Evolutionary conservation across 2,329 filamentous ascomycete species (phyloP).

Genomic region (Nigrospora osmanthi): DNA sequence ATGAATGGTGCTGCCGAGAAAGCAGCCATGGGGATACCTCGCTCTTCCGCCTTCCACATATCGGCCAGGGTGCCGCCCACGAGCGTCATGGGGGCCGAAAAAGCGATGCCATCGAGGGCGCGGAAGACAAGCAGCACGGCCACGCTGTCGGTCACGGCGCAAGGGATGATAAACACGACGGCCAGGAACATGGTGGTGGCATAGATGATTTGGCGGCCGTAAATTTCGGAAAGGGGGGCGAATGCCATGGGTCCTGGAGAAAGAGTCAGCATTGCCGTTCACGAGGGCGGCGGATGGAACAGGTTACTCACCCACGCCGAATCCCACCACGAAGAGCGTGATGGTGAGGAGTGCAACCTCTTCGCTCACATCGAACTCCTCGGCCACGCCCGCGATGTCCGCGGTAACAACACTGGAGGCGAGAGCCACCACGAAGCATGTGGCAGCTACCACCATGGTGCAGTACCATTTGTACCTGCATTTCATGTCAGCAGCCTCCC

Average conservation of each 20-base stretch:
- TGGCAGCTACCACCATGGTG: slow-evolving; percentile 75
- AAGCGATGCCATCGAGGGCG: slow-evolving; percentile 73
- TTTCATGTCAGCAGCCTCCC: too few species aligned
- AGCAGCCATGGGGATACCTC: slow-evolving; percentile 79
- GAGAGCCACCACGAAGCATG: slow-evolving; percentile 68
- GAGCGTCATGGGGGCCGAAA: slow-evolving; percentile 79
- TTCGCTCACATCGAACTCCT: slow-evolving; percentile 59
- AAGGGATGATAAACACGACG: slow-evolving; percentile 73
- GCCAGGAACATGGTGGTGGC: slow-evolving; percentile 59
- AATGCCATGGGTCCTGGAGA: slow-evolving; percentile 67
- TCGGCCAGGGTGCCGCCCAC: slow-evolving; percentile 78
- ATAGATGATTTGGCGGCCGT: slow-evolving; percentile 67
- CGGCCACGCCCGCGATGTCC: slow-evolving; percentile 56
- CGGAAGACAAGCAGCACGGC: slow-evolving; percentile 68
- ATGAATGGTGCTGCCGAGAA: slow-evolving; percentile 79
- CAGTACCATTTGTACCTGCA: slow-evolving; percentile 61
- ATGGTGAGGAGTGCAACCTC: slow-evolving; percentile 69
- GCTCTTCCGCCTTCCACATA: slow-evolving; percentile 76
- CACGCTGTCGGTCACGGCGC: slow-evolving; percentile 70
- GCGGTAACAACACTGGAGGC: slow-evolving; percentile 71
- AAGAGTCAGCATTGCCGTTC: neutral
- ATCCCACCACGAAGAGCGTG: slow-evolving; percentile 73
- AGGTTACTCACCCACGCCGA: slow-evolving; percentile 57
- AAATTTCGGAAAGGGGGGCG: slow-evolving; percentile 69
- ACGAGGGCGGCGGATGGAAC: neutral